Evolutionary conservation across 2,329 filamentous ascomycete genomes (phyloP), one percentile per base, ranked within the genome.

Genomic region (Ascochyta pisi): DNA sequence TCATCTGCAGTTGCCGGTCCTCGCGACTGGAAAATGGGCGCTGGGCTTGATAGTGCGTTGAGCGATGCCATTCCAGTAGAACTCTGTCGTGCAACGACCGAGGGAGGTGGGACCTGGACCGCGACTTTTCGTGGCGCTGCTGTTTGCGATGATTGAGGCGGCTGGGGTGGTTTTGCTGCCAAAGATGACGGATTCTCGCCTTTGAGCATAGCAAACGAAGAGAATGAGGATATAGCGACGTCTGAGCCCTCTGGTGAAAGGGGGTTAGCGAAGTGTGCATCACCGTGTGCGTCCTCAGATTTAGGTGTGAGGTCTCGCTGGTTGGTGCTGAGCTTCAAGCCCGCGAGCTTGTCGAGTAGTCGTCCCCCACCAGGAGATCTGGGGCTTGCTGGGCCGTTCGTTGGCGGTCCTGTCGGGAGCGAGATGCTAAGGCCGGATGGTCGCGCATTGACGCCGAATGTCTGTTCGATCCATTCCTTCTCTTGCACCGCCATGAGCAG

Each of bases 401-500:
- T 76, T 1, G 76, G 77, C 45, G 77, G 73, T 49, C 69, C 62
- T 16, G 70, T 71, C 7, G 75, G 70, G 19, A 74, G 53, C 13
- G 72, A 74, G 44, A 76, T 68, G 53, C 61, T 78, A 47, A 78
- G 73, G 26, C 72, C 74, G 4, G 72, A 66, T 6, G 75, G 79
- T 58, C 75, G 80, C 50, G 76, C 74, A 38, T 67, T 72, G 1
- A 91, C 79, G 6, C 89, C 89, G 74, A 96, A 96, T 65, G 92
- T 91, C 42, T 87, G 81, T 68, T 91, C 85, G 48, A 96, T 92
- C 92, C 92, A 96, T 64, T 90, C 84, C 71, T 88, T 90, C 75
- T 96, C 92, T 54, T 91, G 86, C 43, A 91, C 74, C 0, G 89
- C 91, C 89, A 96, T 96, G 70, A 91, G 86, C 52, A 96, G 78